Conservation (phyloP, 495 filamentous ascomycete genomes). For the Annulohypoxylon stygium region DNA sequence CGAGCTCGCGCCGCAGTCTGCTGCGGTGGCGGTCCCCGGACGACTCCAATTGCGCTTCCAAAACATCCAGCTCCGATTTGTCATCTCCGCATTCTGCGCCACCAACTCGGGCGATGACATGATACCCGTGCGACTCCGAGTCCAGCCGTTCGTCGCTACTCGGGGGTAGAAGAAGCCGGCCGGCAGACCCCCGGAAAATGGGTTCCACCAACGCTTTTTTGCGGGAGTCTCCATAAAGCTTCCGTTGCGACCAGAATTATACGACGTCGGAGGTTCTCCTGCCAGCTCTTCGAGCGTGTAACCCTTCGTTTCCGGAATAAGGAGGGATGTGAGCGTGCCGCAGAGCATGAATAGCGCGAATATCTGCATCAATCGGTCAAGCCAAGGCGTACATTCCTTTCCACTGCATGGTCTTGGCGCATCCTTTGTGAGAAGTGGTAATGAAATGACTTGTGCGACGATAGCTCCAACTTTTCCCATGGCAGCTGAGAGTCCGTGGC, state of each 20-base stretch:
- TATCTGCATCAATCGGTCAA: constrained; percentile 84
- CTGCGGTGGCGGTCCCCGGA: constrained; percentile 17
- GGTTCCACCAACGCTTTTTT: constrained; percentile 50
- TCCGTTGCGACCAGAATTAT: constrained; percentile 54
- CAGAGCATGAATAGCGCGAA: constrained; percentile 82
- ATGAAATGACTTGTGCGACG: constrained; percentile 66
- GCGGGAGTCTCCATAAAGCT: constrained; percentile 42
- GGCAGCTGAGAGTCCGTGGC: constrained; percentile 86
- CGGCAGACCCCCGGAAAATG: constrained; percentile 53
- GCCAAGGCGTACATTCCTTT: constrained; percentile 68
- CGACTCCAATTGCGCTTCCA: constrained; percentile 28
- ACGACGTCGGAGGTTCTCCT: constrained; percentile 58
- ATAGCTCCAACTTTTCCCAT: constrained; percentile 87
- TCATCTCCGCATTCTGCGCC: constrained; percentile 30
- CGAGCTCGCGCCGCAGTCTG: constrained; percentile 40
- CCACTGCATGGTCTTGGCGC: constrained; percentile 57
- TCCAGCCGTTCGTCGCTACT: constrained; percentile 29
- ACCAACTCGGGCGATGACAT: constrained; percentile 53
- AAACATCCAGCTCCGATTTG: constrained; percentile 41
- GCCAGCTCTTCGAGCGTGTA: constrained; percentile 70
- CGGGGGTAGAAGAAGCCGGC: constrained; percentile 55
- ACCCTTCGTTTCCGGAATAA: constrained; percentile 83
- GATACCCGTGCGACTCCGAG: constrained; percentile 48
- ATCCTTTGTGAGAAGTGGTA: constrained; percentile 61
- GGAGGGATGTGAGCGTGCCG: constrained; percentile 72